Evolutionary conservation across 805 yeast genomes (phyloP), one percentile per base, ranked within the genome.

Genomic region (Wickerhamiella dianesei): DNA sequence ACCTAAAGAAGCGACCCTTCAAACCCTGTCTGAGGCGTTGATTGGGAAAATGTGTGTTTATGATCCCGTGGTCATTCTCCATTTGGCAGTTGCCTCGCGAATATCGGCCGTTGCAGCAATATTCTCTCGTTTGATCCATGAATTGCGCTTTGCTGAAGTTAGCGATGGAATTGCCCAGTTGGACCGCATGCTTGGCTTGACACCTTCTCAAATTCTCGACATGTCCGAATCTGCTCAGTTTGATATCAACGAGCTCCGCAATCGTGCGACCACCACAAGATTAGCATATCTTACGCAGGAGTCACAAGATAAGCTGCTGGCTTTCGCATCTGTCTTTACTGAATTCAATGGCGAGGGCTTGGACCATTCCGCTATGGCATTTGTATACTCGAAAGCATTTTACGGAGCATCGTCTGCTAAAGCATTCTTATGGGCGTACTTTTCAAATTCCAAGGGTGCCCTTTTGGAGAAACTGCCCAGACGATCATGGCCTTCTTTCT

Each of bases 391-490:
- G 21, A 18, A 21, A 14, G 14, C 41, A 4, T 22, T 44, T 1
- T 39, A 42, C 21, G 20, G 14, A 29, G 17, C 2, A n/a, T 6
- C 6, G 14, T n/a, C 18, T 3, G 36, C 45, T 1, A 25, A 32
- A 16, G 44, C 51, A 3, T 73, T 82, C 45, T 73, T 74, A 44
- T 89, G 95, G 88, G 97, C 95, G 0, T 64, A 83, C 20, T 94
- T 86, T 62, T 80, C 92, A 47, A 82, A 77, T 41, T 79, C 83
- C 50, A 83, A 82, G 53, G 87, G 81, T 45, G 58, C 84, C 25
- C 59, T 89, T 17, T 62, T 81, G 12, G 69, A 71, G 42, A 66
- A 80, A 13, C 67, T 70, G 44, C 61, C 69, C 44, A n/a, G 20
- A 35, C 40, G 37, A 41, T 8, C 16, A 3, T 16, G 12, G 16